These are phyloP conservation scores for Begonia peltatifolia DNA, from an alignment of 306 rosid species.

Conservation along the genomic window DNA sequence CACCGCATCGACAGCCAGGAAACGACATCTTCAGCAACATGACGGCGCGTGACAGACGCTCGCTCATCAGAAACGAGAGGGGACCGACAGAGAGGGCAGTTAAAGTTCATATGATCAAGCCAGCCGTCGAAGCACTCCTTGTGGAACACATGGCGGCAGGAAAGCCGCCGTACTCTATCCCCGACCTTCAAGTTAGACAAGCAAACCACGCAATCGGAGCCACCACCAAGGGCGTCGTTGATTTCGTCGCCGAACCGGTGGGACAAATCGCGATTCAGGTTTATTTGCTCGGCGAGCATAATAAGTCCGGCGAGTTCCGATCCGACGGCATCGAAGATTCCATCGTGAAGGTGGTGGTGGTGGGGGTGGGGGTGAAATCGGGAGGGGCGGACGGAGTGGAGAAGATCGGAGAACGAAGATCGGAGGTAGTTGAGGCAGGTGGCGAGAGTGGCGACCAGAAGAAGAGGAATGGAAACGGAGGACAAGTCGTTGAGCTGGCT, in stretches of 20 bases:
- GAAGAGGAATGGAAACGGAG: slow-evolving; percentile 67
- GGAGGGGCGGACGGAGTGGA: slow-evolving; percentile 31
- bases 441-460: slow-evolving; percentile 45
- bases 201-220: slow-evolving; percentile 52
- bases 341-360: slow-evolving; percentile 23
- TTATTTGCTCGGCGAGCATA: slow-evolving; percentile 64
- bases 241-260: slow-evolving; percentile 11
- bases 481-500: slow-evolving; percentile 69
- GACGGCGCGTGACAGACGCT: slow-evolving; percentile 31
- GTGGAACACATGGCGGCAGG: slow-evolving; percentile 25
- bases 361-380: slow-evolving; percentile 13
- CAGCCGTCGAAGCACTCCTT: slow-evolving; percentile 69
- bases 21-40: slow-evolving; percentile 33
- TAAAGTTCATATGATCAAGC: slow-evolving; percentile 61
- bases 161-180: slow-evolving; percentile 53
- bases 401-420: slow-evolving; percentile 22
- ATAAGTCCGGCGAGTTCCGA: slow-evolving; percentile 49
- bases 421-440: slow-evolving; percentile 44
- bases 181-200: slow-evolving; percentile 28
- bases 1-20: slow-evolving; percentile 49
- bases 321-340: slow-evolving; percentile 28
- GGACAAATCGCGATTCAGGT: slow-evolving; percentile 28
- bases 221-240: background rate
- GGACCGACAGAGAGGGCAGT: slow-evolving; percentile 75
- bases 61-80: slow-evolving; percentile 34